These are phyloP conservation scores for Scheffersomyces ergatensis DNA, from an alignment of 805 yeast genomes.

Conservation along the genomic window DNA sequence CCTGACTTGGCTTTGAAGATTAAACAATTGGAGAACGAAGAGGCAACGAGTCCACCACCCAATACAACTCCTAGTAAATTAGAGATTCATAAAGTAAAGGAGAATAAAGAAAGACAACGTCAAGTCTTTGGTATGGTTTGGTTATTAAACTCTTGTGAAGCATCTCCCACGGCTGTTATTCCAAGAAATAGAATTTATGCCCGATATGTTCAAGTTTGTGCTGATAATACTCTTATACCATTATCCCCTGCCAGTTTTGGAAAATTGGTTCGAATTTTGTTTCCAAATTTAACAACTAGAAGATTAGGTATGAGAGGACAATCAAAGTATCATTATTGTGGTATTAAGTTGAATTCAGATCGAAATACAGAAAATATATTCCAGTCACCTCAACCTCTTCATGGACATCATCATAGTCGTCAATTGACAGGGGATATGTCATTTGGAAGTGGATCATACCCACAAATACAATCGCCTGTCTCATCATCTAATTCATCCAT, in stretches of 20 bases:
- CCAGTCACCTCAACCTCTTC: conserved; percentile 7
- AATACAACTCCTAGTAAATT: conserved; percentile 5
- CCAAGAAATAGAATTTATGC: conserved; percentile 44
- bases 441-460: conserved; percentile 3
- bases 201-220: conserved; percentile 38
- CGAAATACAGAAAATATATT: conserved; percentile 14
- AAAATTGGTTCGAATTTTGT: conserved; percentile 61
- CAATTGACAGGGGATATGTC: background rate
- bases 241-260: conserved; percentile 79
- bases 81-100: conserved; percentile 7
- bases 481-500: conserved; percentile 11
- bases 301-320: conserved; percentile 81
- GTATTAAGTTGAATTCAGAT: conserved; percentile 50
- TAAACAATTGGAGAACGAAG: conserved; percentile 39
- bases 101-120: conserved; percentile 52
- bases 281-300: conserved; percentile 68
- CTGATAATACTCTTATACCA: conserved; percentile 47
- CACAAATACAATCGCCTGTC: conserved; percentile 6
- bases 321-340: conserved; percentile 84
- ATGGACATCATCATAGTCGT: background rate
- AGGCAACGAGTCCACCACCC: conserved; percentile 4
- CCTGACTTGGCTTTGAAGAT: conserved; percentile 43
- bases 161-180: conserved; percentile 37
- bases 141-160: conserved; percentile 68
- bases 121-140: conserved; percentile 84